Evolutionary conservation across 352 stramenopile genomes (phyloP), one percentile per base, ranked within the genome.

Genomic region (Peronospora tabacina): DNA sequence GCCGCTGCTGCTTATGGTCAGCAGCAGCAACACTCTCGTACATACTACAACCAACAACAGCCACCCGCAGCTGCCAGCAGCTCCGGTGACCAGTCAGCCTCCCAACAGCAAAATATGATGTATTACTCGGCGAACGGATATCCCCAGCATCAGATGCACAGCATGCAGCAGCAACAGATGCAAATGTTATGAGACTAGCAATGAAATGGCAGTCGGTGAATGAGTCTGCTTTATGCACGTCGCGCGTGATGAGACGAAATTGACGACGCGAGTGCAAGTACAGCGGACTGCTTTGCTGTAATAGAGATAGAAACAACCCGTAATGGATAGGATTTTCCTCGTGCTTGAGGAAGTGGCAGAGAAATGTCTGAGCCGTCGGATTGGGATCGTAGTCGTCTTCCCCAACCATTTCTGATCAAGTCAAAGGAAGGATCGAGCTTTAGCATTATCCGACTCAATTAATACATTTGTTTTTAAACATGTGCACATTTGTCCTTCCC

Each of bases 141-240:
- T 52, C 58, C 55, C 33, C 67, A 67, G 57, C 75, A 89, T 46
- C 78, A 82, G 66, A 85, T 89, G 75, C 78, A 89, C 66, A 75
- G 58, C 67, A 62, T 82, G 56, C 69, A 72, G 56, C 55, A 63
- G 33, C 55, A 61, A 20, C 50, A 77, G 56, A 85, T 89, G 78
- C 78, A 83, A 50, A 75, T 86, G 60, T 77, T 82, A 75, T 82
- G 77, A 75, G 49, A 39, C 28, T 36, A 58, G 51, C 45, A 48
- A 49, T 41, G 40, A 43, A 10, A 30, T 40, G 57, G 54, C 32
- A 44, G 38, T 57, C 30, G 49, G 44, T 33, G 19, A 57, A 61
- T 33, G 34, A 38, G 58, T 58, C 39, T 67, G 48, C 45, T 52
- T 28, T 45, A 51, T 55, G 58, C 34, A 59, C 39, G 58, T 58